Evolutionary conservation across 805 yeast genomes (phyloP).

Genomic region (Scheffersomyces stipitis): DNA sequence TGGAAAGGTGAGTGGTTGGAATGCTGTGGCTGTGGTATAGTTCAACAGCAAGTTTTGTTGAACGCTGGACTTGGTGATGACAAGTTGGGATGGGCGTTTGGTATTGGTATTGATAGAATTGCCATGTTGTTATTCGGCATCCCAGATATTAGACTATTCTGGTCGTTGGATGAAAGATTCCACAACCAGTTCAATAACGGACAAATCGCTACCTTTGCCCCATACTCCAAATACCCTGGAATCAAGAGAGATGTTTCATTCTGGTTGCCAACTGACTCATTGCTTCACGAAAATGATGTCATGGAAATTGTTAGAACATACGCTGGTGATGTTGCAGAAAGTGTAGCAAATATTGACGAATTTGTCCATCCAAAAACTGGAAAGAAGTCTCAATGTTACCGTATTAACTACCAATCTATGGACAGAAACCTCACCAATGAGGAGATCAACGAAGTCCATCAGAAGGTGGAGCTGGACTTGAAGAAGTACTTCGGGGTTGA

Average conservation of each 20-base stretch:
- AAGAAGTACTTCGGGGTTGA: constrained; percentile 53
- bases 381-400: constrained; percentile 76
- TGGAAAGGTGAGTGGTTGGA: constrained; percentile 99
- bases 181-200: constrained; percentile 66
- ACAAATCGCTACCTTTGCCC: constrained; percentile 68
- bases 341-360: constrained; percentile 75
- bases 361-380: constrained; percentile 84
- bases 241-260: constrained; percentile 86
- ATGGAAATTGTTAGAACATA: constrained; percentile 87
- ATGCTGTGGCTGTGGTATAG: constrained; percentile 94
- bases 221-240: constrained; percentile 90
- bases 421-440: constrained; percentile 85
- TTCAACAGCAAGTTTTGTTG: constrained; percentile 70
- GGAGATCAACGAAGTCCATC: constrained; percentile 77
- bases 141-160: constrained; percentile 91
- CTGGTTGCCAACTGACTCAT: constrained; percentile 63
- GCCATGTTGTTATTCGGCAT: constrained; percentile 95
- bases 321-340: constrained; percentile 89
- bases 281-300: constrained; percentile 81
- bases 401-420: constrained; percentile 94
- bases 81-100: constrained; percentile 95
- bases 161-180: constrained; percentile 85
- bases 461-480: constrained; percentile 59
- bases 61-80: constrained; percentile 64
- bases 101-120: constrained; percentile 89